phyloP scores from a whole-genome alignment of 1,139 yeast species.

The Lodderomyces margitis region DNA sequence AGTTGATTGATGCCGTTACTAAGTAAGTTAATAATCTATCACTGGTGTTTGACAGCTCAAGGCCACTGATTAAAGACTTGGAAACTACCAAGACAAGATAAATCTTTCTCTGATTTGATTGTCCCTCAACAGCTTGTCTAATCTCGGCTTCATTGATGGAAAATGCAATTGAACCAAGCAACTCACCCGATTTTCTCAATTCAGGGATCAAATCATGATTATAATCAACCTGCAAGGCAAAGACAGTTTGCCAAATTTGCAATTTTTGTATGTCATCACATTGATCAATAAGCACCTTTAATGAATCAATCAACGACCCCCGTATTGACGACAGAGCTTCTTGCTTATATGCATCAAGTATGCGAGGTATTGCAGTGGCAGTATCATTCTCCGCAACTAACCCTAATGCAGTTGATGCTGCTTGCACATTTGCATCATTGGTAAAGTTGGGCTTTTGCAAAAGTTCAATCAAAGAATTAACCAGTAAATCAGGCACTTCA shows the following conservation, averaged over 20 bases:
- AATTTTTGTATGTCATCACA: slow-evolving; percentile 13
- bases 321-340: slow-evolving; percentile 13
- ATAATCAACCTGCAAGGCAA: slow-evolving; percentile 18
- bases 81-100: slow-evolving; percentile 35
- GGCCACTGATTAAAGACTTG: slow-evolving; percentile 30
- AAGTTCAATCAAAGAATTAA: slow-evolving; percentile 11
- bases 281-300: slow-evolving; percentile 20
- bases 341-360: slow-evolving; percentile 14
- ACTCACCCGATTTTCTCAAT: slow-evolving; percentile 32
- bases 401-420: slow-evolving; percentile 57
- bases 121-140: slow-evolving; percentile 13
- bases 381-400: slow-evolving; percentile 25
- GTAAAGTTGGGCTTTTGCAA: slow-evolving; percentile 12
- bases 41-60: slow-evolving; percentile 14
- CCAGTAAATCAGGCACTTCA: slow-evolving; percentile 10
- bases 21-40: slow-evolving; percentile 15
- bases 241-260: slow-evolving; percentile 19
- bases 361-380: slow-evolving; percentile 7
- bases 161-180: slow-evolving; percentile 25
- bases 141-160: slow-evolving; percentile 18
- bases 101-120: slow-evolving; percentile 20
- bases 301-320: slow-evolving; percentile 32
- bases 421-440: slow-evolving; percentile 41
- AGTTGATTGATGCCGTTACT: slow-evolving; percentile 17
- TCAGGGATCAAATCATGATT: slow-evolving; percentile 18